A percentile compares a stretch with the other conserved stretches of the same genome.
These are phyloP conservation scores for Cladophialophora chaetospira DNA, from an alignment of 2,329 filamentous ascomycete genomes.

Conservation along the genomic window DNA sequence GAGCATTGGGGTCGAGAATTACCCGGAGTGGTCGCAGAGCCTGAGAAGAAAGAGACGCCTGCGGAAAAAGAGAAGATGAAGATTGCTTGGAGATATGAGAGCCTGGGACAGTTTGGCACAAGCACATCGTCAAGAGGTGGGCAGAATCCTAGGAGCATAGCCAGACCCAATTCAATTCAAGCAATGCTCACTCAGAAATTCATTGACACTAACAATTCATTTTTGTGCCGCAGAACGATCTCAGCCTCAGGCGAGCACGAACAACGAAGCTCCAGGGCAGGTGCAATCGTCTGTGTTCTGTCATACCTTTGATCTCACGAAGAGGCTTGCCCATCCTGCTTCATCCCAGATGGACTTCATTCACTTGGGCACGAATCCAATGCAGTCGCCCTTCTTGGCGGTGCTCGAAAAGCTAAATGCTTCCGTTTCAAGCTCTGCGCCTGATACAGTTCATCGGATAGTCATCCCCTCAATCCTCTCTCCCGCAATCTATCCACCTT, in stretches of 20 bases:
- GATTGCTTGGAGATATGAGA: slow-evolving; percentile 97
- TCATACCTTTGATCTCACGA: slow-evolving; percentile 71
- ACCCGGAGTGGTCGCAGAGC: slow-evolving; percentile 66
- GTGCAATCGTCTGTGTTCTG: slow-evolving; percentile 56
- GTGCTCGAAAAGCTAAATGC: slow-evolving; percentile 64
- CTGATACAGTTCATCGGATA: slow-evolving; percentile 70
- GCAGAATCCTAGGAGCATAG: slow-evolving; percentile 35
- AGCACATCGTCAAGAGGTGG: slow-evolving; percentile 63
- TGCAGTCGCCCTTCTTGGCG: slow-evolving; percentile 60
- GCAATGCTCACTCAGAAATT: background rate
- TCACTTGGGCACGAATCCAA: slow-evolving; percentile 42
- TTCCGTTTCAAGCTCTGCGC: slow-evolving; percentile 56
- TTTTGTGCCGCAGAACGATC: slow-evolving; percentile 33
- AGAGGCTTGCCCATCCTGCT: slow-evolving; percentile 61
- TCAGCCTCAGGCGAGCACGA: slow-evolving; percentile 40
- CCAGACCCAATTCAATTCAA: slow-evolving; percentile 26
- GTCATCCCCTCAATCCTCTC: slow-evolving; percentile 84
- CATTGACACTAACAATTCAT: slow-evolving; percentile 19
- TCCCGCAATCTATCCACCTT: slow-evolving; percentile 76
- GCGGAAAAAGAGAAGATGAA: slow-evolving; percentile 79
- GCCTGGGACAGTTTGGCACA: slow-evolving; percentile 69
- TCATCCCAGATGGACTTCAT: slow-evolving; percentile 57
- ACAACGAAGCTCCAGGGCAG: slow-evolving; percentile 40
- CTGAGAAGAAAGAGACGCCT: slow-evolving; percentile 49
- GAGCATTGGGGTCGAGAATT: slow-evolving; percentile 82